Conservation (phyloP, 441 rosid species). For the Biscutella laevigata region DNA sequence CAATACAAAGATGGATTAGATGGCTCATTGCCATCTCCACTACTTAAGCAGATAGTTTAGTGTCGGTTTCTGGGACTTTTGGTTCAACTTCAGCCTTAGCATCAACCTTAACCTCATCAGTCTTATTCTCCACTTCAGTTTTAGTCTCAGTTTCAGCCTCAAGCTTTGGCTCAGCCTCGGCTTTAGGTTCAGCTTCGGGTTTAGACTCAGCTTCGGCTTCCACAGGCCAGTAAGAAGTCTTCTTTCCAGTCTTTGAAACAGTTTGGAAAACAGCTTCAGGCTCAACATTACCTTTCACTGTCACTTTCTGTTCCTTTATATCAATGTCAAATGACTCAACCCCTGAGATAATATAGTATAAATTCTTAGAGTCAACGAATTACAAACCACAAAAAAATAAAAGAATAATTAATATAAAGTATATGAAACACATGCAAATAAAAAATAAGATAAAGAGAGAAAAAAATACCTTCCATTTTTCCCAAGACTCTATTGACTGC, state of each 20-base stretch:
- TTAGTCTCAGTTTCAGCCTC: slow-evolving; percentile 1
- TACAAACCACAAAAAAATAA: background rate
- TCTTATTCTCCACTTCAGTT: slow-evolving; percentile 1
- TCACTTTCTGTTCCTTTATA: slow-evolving; percentile 85
- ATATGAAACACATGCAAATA: background rate
- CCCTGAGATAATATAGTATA: slow-evolving; percentile 2
- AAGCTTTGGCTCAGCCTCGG: slow-evolving; percentile 1
- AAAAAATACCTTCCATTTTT: slow-evolving; percentile 61
- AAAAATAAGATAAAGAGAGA: background rate
- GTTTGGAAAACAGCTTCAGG: slow-evolving; percentile 85
- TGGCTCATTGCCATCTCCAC: background rate
- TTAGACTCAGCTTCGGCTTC: slow-evolving; percentile 29
- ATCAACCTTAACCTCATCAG: slow-evolving; percentile 15
- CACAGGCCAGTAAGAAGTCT: slow-evolving; percentile 70
- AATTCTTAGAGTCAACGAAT: background rate
- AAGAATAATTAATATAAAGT: background rate
- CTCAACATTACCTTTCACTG: slow-evolving; percentile 79
- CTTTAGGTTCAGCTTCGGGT: too few species aligned
- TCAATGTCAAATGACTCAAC: slow-evolving; percentile 76
- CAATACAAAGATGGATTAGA: background rate
- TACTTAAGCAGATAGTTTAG: slow-evolving; percentile 23
- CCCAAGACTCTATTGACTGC: slow-evolving; percentile 86
- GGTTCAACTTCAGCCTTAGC: slow-evolving; percentile 16
- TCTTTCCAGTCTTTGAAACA: slow-evolving; percentile 88
- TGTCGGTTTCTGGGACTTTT: slow-evolving; percentile 13